phyloP scores from a whole-genome alignment of 441 rosid species.

The Codiaeum variegatum region DNA sequence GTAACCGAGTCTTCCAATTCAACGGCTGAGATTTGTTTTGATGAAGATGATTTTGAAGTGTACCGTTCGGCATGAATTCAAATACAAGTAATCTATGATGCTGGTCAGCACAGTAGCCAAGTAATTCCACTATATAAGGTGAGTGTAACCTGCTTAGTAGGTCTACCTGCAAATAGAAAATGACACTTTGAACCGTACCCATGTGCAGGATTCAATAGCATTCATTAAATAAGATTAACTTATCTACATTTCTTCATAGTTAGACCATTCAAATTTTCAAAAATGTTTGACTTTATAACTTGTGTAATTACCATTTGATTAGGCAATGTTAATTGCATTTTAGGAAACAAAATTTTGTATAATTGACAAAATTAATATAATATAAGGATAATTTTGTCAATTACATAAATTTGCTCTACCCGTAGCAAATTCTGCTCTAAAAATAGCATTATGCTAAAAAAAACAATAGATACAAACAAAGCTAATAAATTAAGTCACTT shows the following conservation, averaged over 20 bases:
- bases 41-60: slow-evolving; percentile 61
- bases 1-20: slow-evolving; percentile 69
- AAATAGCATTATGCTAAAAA: not conserved
- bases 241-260: not conserved
- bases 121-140: slow-evolving; percentile 72
- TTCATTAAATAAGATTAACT: not conserved
- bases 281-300: slow-evolving; percentile 21
- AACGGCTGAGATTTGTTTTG: slow-evolving; percentile 36
- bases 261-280: not conserved
- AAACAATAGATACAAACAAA: not conserved
- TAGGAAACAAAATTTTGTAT: not conserved
- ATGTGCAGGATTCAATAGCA: slow-evolving; percentile 25
- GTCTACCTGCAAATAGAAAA: slow-evolving; percentile 61
- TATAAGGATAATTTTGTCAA: too few relatives aligned
- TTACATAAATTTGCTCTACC: too few relatives aligned
- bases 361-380: too few relatives aligned
- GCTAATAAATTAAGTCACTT: slow-evolving; percentile 39
- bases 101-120: slow-evolving; percentile 93
- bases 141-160: slow-evolving; percentile 77
- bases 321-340: not conserved
- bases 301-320: not conserved
- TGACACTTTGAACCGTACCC: slow-evolving; percentile 17
- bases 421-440: too few relatives aligned
- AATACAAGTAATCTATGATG: slow-evolving; percentile 66
- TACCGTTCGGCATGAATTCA: slow-evolving; percentile 74